phyloP scores from a whole-genome alignment of 169 alveolate species.

The Amoebophrya sp. region DNA sequence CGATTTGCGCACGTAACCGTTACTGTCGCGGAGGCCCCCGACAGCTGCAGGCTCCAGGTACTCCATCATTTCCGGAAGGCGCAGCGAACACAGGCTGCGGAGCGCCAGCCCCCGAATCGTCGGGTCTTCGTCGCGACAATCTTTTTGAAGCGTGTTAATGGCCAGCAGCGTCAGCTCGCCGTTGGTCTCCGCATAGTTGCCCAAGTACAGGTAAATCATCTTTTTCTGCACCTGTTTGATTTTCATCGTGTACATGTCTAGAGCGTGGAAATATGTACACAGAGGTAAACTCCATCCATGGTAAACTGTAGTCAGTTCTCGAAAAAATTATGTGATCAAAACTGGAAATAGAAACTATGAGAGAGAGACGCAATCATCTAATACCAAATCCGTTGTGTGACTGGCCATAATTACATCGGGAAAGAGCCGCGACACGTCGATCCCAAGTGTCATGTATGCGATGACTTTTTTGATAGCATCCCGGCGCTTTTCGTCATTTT shows the following conservation, averaged over 20 bases:
- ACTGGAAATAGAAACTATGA: too few species aligned
- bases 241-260: too few species aligned
- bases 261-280: too few species aligned
- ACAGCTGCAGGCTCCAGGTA: conserved; percentile 69
- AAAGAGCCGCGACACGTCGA: conserved; percentile 91
- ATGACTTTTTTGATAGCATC: conserved; percentile 76
- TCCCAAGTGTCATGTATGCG: conserved; percentile 78
- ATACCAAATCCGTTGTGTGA: conserved; percentile 89
- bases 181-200: conserved; percentile 87
- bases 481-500: conserved; percentile 63
- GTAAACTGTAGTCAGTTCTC: too few species aligned
- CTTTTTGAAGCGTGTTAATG: conserved; percentile 92
- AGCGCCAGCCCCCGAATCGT: conserved; percentile 94
- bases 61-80: conserved; percentile 58
- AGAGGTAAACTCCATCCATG: too few species aligned
- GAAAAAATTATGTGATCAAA: too few species aligned
- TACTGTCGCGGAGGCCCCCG: neutral
- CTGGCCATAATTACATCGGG: conserved; percentile 94
- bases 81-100: conserved; percentile 75
- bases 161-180: conserved; percentile 92
- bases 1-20: conserved; percentile 87
- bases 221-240: conserved; percentile 95
- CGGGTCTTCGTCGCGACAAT: conserved; percentile 88
- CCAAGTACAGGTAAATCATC: conserved; percentile 92
- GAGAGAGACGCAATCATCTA: too few species aligned